Evolutionary conservation across 2,329 filamentous ascomycete genomes (phyloP).

Genomic region (Cadophora sp.): DNA sequence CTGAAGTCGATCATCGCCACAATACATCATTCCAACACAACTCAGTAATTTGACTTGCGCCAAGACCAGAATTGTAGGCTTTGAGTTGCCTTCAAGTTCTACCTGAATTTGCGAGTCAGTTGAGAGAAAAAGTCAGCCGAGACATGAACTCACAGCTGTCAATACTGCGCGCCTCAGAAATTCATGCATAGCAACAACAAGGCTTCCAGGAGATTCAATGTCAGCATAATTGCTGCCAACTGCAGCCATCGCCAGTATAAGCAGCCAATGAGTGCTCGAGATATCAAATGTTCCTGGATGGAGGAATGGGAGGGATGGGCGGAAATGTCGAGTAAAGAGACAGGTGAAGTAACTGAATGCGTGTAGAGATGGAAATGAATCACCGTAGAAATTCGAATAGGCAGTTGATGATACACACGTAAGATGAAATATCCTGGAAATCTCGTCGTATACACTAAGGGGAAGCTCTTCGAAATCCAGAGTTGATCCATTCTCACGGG

Average conservation of each 20-base stretch:
- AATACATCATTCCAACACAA: slow-evolving; percentile 39
- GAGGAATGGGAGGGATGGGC: slow-evolving; percentile 50
- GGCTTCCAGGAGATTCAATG: slow-evolving; percentile 40
- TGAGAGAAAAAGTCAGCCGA: neutral
- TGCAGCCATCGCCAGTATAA: slow-evolving; percentile 49
- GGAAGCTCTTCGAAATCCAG: slow-evolving; percentile 24
- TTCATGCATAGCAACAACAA: slow-evolving; percentile 49
- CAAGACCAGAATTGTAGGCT: slow-evolving; percentile 28
- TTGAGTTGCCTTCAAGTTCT: slow-evolving; percentile 20
- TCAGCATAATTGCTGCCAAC: slow-evolving; percentile 49
- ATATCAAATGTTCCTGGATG: slow-evolving; percentile 48
- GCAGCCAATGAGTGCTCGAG: slow-evolving; percentile 49
- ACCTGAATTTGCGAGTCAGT: slow-evolving; percentile 20
- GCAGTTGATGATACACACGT: slow-evolving; percentile 33
- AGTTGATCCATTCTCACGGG: neutral
- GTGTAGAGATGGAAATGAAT: slow-evolving; percentile 32
- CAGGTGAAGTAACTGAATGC: slow-evolving; percentile 41
- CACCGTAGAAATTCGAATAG: slow-evolving; percentile 26
- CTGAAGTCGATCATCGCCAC: slow-evolving; percentile 31
- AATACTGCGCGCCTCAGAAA: slow-evolving; percentile 49
- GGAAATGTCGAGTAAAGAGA: slow-evolving; percentile 50
- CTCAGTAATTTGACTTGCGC: slow-evolving; percentile 39
- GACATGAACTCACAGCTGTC: slow-evolving; percentile 44
- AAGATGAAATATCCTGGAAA: slow-evolving; percentile 30
- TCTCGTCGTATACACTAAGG: slow-evolving; percentile 30